phyloP scores from a whole-genome alignment of 257 asterid species.

The Petrea volubilis region DNA sequence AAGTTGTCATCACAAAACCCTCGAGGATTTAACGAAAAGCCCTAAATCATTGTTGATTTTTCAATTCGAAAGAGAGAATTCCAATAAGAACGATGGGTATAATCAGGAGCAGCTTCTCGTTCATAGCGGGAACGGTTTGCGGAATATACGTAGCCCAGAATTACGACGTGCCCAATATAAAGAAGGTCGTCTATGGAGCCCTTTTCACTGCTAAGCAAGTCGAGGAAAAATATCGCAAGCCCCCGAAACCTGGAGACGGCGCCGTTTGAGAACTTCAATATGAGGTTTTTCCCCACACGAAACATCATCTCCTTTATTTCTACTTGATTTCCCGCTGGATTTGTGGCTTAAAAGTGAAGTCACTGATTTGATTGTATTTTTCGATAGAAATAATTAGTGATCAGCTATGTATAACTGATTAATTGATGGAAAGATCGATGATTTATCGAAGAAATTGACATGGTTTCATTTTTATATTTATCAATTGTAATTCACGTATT shows the following conservation, averaged over 20 bases:
- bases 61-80: background rate
- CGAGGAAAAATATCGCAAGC: constrained; percentile 65
- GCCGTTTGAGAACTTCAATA: constrained; percentile 18
- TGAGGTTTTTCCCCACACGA: constrained; percentile 16
- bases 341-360: background rate
- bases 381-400: background rate
- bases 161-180: constrained; percentile 56
- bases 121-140: constrained; percentile 42
- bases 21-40: background rate
- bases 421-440: background rate
- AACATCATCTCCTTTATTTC: background rate
- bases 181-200: constrained; percentile 32
- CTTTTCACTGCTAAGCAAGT: constrained; percentile 51
- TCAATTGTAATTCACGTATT: background rate
- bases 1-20: background rate
- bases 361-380: background rate
- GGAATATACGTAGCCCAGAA: constrained; percentile 68
- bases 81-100: constrained; percentile 39
- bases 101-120: constrained; percentile 36
- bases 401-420: background rate
- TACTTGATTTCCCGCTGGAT: background rate
- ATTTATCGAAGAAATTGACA: background rate
- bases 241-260: constrained; percentile 49
- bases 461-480: background rate
- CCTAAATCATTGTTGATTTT: background rate